Evolutionary conservation across 805 yeast species (phyloP).

Genomic region (Candida mattraensis): DNA sequence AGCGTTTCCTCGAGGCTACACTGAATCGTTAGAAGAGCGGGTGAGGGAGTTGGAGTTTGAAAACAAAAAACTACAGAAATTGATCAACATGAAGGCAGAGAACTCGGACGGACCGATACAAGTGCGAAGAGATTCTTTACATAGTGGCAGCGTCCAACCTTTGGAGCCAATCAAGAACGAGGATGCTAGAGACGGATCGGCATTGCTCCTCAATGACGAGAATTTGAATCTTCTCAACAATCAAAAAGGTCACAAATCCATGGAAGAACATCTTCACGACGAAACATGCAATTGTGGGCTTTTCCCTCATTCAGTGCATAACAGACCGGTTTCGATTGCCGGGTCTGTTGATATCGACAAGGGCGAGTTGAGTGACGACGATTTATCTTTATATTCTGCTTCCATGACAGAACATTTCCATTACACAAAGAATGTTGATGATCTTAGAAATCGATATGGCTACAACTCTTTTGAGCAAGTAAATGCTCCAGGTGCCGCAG

Average conservation of each 20-base stretch:
- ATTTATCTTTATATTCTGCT: conserved; percentile 31
- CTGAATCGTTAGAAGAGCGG: conserved; percentile 85
- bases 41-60: conserved; percentile 85
- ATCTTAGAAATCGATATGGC: conserved; percentile 27
- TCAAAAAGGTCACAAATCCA: conserved; percentile 26
- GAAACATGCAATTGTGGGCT: conserved; percentile 60
- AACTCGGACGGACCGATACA: conserved; percentile 2
- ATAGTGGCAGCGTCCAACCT: not conserved
- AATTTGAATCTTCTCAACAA: conserved; percentile 31
- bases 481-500: conserved; percentile 78
- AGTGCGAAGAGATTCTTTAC: not conserved
- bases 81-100: conserved; percentile 52
- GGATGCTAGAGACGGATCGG: conserved; percentile 1
- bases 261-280: conserved; percentile 39
- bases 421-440: conserved; percentile 23
- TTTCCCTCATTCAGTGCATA: conserved; percentile 54
- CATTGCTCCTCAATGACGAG: conserved; percentile 26
- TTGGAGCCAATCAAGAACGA: not conserved
- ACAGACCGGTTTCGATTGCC: conserved; percentile 64
- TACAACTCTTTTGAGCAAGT: conserved; percentile 52
- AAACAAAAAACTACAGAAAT: conserved; percentile 64
- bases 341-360: conserved; percentile 53
- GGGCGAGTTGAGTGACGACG: conserved; percentile 52
- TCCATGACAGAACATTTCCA: conserved; percentile 20
- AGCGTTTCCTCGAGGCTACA: conserved; percentile 90